phyloP scores from a whole-genome alignment of 176 grass and related monocot species.

The Phoenix dactylifera region DNA sequence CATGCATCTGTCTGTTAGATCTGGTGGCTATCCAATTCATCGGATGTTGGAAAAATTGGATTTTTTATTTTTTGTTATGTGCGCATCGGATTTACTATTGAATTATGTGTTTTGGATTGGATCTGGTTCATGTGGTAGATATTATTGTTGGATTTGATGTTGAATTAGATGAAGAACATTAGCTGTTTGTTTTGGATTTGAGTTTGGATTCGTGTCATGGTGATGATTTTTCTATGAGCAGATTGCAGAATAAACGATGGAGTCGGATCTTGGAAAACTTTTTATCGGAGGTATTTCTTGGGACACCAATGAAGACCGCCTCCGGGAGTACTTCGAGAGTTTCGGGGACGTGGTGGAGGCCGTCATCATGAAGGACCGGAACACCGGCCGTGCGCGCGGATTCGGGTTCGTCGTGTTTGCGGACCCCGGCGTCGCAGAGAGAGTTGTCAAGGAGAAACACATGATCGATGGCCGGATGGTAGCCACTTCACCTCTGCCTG shows the following conservation, averaged over 20 bases:
- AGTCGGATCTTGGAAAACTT: conserved; percentile 84
- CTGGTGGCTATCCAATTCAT: conserved; percentile 45
- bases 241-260: conserved; percentile 78
- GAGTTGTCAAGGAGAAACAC: conserved; percentile 81
- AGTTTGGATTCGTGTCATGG: conserved; percentile 11
- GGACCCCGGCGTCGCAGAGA: conserved; percentile 48
- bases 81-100: conserved; percentile 29
- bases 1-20: conserved; percentile 21
- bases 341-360: conserved; percentile 93
- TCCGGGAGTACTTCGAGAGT: conserved; percentile 66
- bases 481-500: background rate
- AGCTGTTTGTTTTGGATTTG: background rate
- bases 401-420: conserved; percentile 89
- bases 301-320: conserved; percentile 91
- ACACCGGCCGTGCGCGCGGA: conserved; percentile 83
- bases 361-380: conserved; percentile 84
- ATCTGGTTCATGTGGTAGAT: conserved; percentile 33
- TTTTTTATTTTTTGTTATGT: conserved; percentile 15
- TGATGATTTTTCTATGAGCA: conserved; percentile 27
- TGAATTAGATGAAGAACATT: too few species aligned
- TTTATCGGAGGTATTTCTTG: conserved; percentile 96
- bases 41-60: conserved; percentile 11
- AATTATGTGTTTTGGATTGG: conserved; percentile 26
- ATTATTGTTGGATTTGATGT: conserved; percentile 38
- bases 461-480: conserved; percentile 98